Evolutionary conservation across 2,329 filamentous ascomycete species (phyloP).

Genomic region (Cladosporium austrohemisphaericum): DNA sequence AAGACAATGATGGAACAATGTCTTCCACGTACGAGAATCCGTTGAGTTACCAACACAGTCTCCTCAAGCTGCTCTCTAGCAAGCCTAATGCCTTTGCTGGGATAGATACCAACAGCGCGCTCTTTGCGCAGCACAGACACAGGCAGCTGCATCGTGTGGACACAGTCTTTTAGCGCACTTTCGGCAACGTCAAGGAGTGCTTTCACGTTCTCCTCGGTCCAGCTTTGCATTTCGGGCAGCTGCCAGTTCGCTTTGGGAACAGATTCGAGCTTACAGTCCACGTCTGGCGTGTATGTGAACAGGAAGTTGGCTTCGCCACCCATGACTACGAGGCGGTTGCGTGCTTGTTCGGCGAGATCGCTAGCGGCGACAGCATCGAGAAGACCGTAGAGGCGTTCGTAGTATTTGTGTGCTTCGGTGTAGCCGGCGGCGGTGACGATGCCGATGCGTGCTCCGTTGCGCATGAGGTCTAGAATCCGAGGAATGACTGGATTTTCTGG

Average conservation of each 20-base stretch:
- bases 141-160: slow-evolving; percentile 73
- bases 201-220: slow-evolving; percentile 72
- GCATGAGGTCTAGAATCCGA: slow-evolving; percentile 66
- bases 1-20: background rate
- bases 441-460: slow-evolving; percentile 75
- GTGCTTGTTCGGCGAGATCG: slow-evolving; percentile 61
- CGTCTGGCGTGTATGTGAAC: slow-evolving; percentile 68
- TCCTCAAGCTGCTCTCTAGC: slow-evolving; percentile 86
- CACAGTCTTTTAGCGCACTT: slow-evolving; percentile 74
- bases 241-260: slow-evolving; percentile 66
- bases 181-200: slow-evolving; percentile 87
- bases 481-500: slow-evolving; percentile 72
- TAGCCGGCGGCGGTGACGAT: slow-evolving; percentile 98
- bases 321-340: slow-evolving; percentile 81
- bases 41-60: slow-evolving; percentile 90
- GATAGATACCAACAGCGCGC: slow-evolving; percentile 56
- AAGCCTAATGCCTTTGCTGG: slow-evolving; percentile 47
- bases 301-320: slow-evolving; percentile 96
- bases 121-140: slow-evolving; percentile 83
- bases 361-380: slow-evolving; percentile 71
- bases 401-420: slow-evolving; percentile 80
- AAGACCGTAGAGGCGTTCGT: slow-evolving; percentile 79
- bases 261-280: slow-evolving; percentile 64
- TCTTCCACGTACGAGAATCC: slow-evolving; percentile 59
- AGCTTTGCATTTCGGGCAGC: slow-evolving; percentile 71